These are phyloP conservation scores for Ceratocystiopsis sp. DNA, from an alignment of 2,329 filamentous ascomycete genomes.

Conservation along the genomic window DNA sequence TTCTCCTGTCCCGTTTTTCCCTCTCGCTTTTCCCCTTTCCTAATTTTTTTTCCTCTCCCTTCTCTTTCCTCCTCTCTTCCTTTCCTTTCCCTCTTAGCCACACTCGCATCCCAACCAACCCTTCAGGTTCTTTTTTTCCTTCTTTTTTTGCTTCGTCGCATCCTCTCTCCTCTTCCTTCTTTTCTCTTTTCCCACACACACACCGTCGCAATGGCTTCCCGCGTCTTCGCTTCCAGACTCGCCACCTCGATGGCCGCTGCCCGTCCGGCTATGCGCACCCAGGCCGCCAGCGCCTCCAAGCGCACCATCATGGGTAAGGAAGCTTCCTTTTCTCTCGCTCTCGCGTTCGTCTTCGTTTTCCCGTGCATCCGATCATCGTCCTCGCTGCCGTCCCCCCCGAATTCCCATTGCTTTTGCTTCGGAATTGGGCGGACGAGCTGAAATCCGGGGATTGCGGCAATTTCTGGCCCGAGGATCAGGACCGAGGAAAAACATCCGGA, in stretches of 20 bases:
- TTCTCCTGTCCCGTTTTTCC: neutral
- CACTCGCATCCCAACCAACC: slow-evolving; percentile 4
- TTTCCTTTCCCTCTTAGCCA: slow-evolving; percentile 3
- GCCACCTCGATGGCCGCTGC: slow-evolving; percentile 62
- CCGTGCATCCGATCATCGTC: neutral
- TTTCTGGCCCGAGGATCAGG: slow-evolving; percentile 1
- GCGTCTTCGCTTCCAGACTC: slow-evolving; percentile 63
- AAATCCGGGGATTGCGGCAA: slow-evolving; percentile 3
- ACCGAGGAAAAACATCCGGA: slow-evolving; percentile 1
- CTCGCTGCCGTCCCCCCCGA: neutral
- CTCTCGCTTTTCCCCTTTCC: neutral
- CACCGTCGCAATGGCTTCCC: slow-evolving; percentile 63
- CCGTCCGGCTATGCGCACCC: slow-evolving; percentile 54
- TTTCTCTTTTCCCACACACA: slow-evolving; percentile 24
- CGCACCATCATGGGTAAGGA: slow-evolving; percentile 59
- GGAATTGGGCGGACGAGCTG: too few relatives aligned
- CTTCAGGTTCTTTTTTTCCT: slow-evolving; percentile 6
- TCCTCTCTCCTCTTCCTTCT: slow-evolving; percentile 14
- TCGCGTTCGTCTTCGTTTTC: neutral
- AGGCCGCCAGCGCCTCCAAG: slow-evolving; percentile 49
- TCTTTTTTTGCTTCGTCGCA: slow-evolving; percentile 12
- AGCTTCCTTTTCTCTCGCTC: neutral
- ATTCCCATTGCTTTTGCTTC: too few relatives aligned
- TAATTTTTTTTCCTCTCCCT: slow-evolving; percentile 7
- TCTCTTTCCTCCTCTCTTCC: slow-evolving; percentile 2